Conservation (phyloP, 345 rosid genomes). For the Passiflora organensis region DNA sequence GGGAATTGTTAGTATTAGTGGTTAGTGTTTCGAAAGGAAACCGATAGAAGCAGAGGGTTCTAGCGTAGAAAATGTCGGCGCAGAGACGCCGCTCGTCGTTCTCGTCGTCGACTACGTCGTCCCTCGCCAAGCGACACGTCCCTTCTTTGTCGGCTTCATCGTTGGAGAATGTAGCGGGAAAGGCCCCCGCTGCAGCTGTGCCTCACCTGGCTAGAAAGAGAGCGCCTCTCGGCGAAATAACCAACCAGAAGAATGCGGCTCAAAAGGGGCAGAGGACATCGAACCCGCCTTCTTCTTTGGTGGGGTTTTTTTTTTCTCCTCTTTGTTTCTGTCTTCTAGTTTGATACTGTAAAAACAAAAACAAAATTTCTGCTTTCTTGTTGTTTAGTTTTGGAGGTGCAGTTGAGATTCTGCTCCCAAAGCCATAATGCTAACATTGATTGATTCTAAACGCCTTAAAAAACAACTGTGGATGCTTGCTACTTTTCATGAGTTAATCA, state of each 20-base stretch:
- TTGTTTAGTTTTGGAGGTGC: too few species aligned
- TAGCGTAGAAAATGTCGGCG: too few species aligned
- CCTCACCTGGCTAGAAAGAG: constrained; percentile 57
- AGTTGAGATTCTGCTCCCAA: too few species aligned
- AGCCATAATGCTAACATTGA: too few species aligned
- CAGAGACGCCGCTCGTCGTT: constrained; percentile 38
- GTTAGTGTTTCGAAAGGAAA: too few species aligned
- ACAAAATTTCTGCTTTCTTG: too few species aligned
- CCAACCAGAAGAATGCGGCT: constrained; percentile 48
- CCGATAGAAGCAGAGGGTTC: too few species aligned
- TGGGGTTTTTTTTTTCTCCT: constrained; percentile 21
- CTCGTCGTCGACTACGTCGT: constrained; percentile 47
- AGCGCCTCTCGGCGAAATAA: constrained; percentile 67
- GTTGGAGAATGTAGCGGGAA: constrained; percentile 36
- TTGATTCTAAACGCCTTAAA: too few species aligned
- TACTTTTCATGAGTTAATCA: too few species aligned
- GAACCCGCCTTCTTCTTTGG: constrained; percentile 47
- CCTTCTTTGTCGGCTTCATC: constrained; percentile 36
- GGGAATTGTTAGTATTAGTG: too few species aligned
- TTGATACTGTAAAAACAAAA: too few species aligned
- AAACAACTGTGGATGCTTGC: too few species aligned
- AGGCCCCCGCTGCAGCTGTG: constrained; percentile 23
- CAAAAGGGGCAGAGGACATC: constrained; percentile 33
- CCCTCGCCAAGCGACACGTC: constrained; percentile 42
- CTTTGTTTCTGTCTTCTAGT: constrained; percentile 1